These are phyloP conservation scores for Chenopodium suecicum DNA, from an alignment of 148 eudicot genomes.

Conservation along the genomic window DNA sequence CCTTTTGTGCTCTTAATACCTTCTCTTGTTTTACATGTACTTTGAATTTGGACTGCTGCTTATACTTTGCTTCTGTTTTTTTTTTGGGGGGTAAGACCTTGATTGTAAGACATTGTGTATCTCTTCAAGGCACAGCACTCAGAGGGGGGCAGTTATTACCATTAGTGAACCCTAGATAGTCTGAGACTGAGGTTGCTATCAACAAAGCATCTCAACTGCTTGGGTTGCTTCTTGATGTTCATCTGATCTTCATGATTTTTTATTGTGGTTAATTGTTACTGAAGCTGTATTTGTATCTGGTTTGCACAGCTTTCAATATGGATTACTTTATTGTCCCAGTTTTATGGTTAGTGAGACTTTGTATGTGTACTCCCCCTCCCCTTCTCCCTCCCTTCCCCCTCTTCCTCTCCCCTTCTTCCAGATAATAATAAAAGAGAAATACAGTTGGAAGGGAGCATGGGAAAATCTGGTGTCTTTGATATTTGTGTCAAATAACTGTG, in stretches of 20 bases:
- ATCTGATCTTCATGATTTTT: neutral
- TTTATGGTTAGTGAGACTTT: neutral
- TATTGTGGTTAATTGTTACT: neutral
- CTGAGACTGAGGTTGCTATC: neutral
- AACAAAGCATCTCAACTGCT: neutral
- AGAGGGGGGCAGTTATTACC: neutral
- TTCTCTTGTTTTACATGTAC: neutral
- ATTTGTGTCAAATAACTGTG: neutral
- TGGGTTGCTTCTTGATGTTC: neutral
- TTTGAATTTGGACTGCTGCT: neutral
- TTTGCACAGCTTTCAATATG: neutral
- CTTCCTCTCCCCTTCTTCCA: neutral
- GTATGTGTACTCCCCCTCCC: neutral
- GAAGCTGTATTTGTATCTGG: neutral
- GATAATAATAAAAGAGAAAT: neutral
- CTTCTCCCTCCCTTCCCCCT: neutral
- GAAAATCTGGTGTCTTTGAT: neutral
- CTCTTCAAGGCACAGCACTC: neutral
- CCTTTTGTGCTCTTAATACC: neutral
- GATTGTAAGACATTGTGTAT: too few relatives aligned
- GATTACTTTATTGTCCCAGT: neutral
- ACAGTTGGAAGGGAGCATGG: neutral
- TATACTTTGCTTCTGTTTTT: neutral
- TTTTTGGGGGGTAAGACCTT: neutral
- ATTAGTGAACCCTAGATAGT: neutral